Percentiles rank a stretch among this genome's conserved stretches.
Evolutionary conservation across 768 basidiomycete species (phyloP).

Genomic region (Strobilomyces confusus): DNA sequence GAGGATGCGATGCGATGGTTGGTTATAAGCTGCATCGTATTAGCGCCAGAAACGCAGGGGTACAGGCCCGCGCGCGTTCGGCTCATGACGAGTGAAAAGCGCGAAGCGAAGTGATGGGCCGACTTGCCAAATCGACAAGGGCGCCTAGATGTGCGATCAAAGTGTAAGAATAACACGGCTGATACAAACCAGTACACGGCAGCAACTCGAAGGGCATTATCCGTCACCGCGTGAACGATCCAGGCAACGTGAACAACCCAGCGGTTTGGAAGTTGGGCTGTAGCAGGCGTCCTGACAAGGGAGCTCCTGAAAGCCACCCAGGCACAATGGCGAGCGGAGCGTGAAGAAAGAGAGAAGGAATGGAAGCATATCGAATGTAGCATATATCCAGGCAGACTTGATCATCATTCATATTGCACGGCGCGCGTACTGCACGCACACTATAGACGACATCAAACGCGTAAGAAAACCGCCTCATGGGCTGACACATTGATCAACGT

Average conservation of each 20-base stretch:
- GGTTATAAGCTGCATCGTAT: conserved; percentile 5
- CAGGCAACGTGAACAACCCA: neutral
- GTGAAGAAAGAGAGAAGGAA: neutral
- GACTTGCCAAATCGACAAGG: neutral
- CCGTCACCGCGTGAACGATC: neutral
- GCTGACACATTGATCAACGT: too few relatives aligned
- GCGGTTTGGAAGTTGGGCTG: neutral
- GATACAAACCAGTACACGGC: conserved; percentile 3
- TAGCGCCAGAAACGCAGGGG: neutral
- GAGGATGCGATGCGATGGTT: neutral
- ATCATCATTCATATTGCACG: too few relatives aligned
- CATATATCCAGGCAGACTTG: too few relatives aligned
- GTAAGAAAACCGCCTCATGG: neutral
- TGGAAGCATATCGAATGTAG: neutral
- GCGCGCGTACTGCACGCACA: too few relatives aligned
- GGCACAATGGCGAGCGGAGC: neutral
- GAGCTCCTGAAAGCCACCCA: neutral
- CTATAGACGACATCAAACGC: neutral
- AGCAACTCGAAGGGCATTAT: neutral
- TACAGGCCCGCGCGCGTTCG: neutral
- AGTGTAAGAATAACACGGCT: neutral
- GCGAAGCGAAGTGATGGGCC: neutral
- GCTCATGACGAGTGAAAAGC: neutral
- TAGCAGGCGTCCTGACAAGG: too few relatives aligned
- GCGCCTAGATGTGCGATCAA: conserved; percentile 9